phyloP scores from a whole-genome alignment of 179 eudicot genomes.

The Beta macrorhiza region DNA sequence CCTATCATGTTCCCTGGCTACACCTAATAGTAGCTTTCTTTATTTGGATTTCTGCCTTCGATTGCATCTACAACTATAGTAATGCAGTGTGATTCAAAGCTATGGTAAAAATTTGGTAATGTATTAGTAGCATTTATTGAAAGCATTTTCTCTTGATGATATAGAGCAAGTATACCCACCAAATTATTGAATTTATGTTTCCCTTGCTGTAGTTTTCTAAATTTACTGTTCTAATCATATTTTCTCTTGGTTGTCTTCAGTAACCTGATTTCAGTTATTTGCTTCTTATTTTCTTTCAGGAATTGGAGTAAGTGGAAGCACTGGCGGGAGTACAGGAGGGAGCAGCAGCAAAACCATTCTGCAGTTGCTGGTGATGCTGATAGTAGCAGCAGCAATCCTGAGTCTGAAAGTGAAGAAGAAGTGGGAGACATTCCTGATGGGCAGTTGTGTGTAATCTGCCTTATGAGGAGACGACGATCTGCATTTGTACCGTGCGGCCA shows the following conservation, averaged over 20 bases:
- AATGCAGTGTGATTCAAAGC: not conserved
- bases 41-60: not conserved
- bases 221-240: not conserved
- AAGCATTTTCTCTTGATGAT: not conserved
- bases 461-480: conserved; percentile 62
- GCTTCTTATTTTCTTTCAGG: conserved; percentile 37
- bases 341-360: conserved; percentile 35
- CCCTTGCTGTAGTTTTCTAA: not conserved
- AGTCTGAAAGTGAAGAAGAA: conserved; percentile 45
- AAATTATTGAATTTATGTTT: not conserved
- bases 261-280: not conserved
- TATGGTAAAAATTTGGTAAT: not conserved
- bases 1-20: too few relatives aligned
- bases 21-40: too few relatives aligned
- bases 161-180: not conserved
- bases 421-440: conserved; percentile 73
- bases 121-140: not conserved
- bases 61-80: not conserved
- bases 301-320: conserved; percentile 75
- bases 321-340: conserved; percentile 57
- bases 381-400: conserved; percentile 16
- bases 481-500: conserved; percentile 97
- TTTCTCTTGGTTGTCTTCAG: not conserved
- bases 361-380: conserved; percentile 15
- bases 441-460: conserved; percentile 74